These are phyloP conservation scores for Ascochyta koolunga DNA, from an alignment of 2,329 filamentous ascomycete species.

Conservation along the genomic window DNA sequence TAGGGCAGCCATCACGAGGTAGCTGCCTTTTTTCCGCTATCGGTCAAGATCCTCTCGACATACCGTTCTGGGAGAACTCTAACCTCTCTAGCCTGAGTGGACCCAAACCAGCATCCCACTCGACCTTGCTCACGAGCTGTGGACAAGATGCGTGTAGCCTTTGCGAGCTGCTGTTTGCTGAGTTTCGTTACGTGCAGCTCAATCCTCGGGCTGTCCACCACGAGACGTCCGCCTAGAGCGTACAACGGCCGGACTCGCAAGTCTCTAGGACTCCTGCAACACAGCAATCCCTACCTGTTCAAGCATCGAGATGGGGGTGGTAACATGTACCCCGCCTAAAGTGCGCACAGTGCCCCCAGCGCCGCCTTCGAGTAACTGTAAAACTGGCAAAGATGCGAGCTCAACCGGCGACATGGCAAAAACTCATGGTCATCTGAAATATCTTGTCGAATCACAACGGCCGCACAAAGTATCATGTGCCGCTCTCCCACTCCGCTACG, in stretches of 20 bases:
- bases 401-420: slow-evolving; percentile 35
- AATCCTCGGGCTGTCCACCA: slow-evolving; percentile 26
- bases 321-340: slow-evolving; percentile 25
- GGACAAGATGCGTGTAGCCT: slow-evolving; percentile 17
- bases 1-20: slow-evolving; percentile 33
- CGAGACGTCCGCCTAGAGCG: slow-evolving; percentile 22
- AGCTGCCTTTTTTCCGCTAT: slow-evolving; percentile 37
- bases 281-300: slow-evolving; percentile 29
- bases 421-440: slow-evolving; percentile 45
- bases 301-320: slow-evolving; percentile 21
- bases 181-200: slow-evolving; percentile 28
- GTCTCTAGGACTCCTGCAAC: slow-evolving; percentile 20
- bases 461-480: slow-evolving; percentile 46
- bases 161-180: slow-evolving; percentile 35
- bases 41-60: slow-evolving; percentile 31
- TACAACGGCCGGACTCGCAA: slow-evolving; percentile 16
- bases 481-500: slow-evolving; percentile 30
- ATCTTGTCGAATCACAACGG: slow-evolving; percentile 40
- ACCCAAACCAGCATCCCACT: slow-evolving; percentile 1
- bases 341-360: slow-evolving; percentile 22
- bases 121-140: slow-evolving; percentile 4
- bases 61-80: slow-evolving; percentile 34
- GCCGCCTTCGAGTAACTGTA: slow-evolving; percentile 19
- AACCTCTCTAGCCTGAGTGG: slow-evolving; percentile 25
- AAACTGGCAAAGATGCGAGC: slow-evolving; percentile 30